Evolutionary conservation across 2,329 filamentous ascomycete genomes (phyloP), one percentile per base, ranked within the genome.

Genomic region (Sordariomycetes sp.): DNA sequence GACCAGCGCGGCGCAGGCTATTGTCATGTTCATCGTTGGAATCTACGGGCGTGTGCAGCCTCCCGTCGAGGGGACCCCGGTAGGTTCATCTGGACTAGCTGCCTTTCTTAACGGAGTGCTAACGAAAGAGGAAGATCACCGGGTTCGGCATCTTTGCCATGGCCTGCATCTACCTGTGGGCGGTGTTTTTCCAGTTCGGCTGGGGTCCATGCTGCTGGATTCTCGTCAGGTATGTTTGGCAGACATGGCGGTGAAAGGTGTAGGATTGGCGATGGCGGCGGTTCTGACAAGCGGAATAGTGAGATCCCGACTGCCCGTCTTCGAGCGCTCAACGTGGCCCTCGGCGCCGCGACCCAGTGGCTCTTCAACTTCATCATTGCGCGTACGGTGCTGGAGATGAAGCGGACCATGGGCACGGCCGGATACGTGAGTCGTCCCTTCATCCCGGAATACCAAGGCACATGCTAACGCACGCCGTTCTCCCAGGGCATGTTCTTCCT

Each of bases 151-250:
- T 89, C 65, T 77, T 87, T 32, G 86, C 87, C 2, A 79, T 89
- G 1, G 79, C 86, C 25, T 87, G 82, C 67, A 87, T 90, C 60
- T 90, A 86, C 73, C 74, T 89, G 20, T 90, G 88, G 70, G 87
- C 86, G 0, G 80, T 63, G 34, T 81, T 85, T 69, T 89, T 88
- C 74, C 83, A 87, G 63, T 83, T 85, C 60, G 82, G 82, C 12
- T 89, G 86, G 86, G 86, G 86, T 0, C 84, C 85, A 0, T 83
- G 83, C 35, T 87, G 83, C 72, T 89, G 86, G 86, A 87, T 88
- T 65, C 83, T 88, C 65, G 80, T 87, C 3, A 57, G 57, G 57
- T 58, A 58, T 28, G 57, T 28, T n/a, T n/a, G 10, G 22, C n/a
- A 16, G 20, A 28, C 22, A 7, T 25, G 5, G 2, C 25, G 37